Evolutionary conservation across 345 rosid species (phyloP), one percentile per base, ranked within the genome.

Genomic region (Rhodamnia rubescens): DNA sequence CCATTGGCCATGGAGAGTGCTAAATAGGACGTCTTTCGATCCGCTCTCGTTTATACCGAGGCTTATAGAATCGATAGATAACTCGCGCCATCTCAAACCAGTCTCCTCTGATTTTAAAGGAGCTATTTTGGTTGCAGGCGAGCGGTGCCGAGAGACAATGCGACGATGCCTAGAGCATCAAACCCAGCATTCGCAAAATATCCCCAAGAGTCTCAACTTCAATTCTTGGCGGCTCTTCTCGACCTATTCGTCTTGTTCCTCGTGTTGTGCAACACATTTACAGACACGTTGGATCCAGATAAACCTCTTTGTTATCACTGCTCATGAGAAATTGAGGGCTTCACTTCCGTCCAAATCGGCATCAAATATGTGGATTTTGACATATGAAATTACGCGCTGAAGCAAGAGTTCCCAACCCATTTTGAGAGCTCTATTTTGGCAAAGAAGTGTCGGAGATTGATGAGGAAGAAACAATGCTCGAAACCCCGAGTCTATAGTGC

Each of bases 401-500:
- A 49, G 51, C 11, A 9, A 49, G 51, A 49, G 11, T 8, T 1
- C 11, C 51, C 1, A 49, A 3, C 51, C 51, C 51, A 1, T 49
- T 9, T 9, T 49, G 51, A 12, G 51, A 49, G 11, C 51, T 49
- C 11, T 44, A 44, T 49, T 49, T 49, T 9, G 51, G 51, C 0
- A 49, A 49, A 49, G 3, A 49, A 9, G 11, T 49, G 0, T 3
- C 51, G 3, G 51, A 49, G 0, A 1, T 49, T 10, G 51, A 49
- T 1, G 51, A 49, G 11, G 51, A 49, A 10, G 51, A 49, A 3
- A 2, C 11, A 9, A 10, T 10, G 0, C 51, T 3, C 0, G 12
- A 49, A 10, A 49, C 12, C 51, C 51, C 12, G 0, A 0, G 3
- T n/a, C 3, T 49, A 8, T 10, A 49, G 0, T 0, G 11, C 51